Evolutionary conservation across 306 rosid genomes (phyloP).

Genomic region (Quercus alba): DNA sequence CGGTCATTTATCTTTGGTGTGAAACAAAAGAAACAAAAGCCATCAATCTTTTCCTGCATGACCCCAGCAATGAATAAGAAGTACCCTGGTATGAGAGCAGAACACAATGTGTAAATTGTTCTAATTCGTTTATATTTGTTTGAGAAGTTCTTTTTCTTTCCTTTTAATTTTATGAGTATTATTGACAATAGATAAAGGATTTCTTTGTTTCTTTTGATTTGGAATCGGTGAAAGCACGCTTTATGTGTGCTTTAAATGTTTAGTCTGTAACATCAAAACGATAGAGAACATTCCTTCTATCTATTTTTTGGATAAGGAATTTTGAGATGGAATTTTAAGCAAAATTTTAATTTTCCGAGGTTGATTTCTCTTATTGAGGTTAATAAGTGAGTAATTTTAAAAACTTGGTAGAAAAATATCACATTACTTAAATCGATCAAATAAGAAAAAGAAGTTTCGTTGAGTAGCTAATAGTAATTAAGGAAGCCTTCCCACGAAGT

Average conservation of each 20-base stretch:
- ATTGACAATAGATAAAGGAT: background rate
- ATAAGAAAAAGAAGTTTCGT: too few relatives aligned
- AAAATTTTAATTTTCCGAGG: too few relatives aligned
- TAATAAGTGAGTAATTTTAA: too few relatives aligned
- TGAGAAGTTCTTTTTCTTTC: background rate
- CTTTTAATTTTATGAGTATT: background rate
- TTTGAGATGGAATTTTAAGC: too few relatives aligned
- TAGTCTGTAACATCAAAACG: background rate
- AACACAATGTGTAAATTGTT: slow-evolving; percentile 30
- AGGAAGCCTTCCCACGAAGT: too few relatives aligned
- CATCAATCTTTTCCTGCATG: slow-evolving; percentile 71
- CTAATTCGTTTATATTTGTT: slow-evolving; percentile 3
- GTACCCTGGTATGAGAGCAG: slow-evolving; percentile 36
- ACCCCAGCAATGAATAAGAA: slow-evolving; percentile 67
- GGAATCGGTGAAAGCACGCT: background rate
- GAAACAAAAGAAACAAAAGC: slow-evolving; percentile 69
- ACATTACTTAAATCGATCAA: too few relatives aligned
- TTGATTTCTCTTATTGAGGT: too few relatives aligned
- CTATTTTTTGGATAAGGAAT: too few relatives aligned
- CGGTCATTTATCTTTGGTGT: slow-evolving; percentile 83
- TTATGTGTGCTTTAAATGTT: background rate
- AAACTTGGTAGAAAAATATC: too few relatives aligned
- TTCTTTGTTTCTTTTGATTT: background rate
- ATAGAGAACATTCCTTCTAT: background rate
- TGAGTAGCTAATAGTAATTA: too few relatives aligned